A percentile compares a stretch with the other conserved stretches of the same genome.
These are phyloP conservation scores for Talaromyces borbonicus DNA, from an alignment of 495 filamentous ascomycete genomes.

Conservation along the genomic window DNA sequence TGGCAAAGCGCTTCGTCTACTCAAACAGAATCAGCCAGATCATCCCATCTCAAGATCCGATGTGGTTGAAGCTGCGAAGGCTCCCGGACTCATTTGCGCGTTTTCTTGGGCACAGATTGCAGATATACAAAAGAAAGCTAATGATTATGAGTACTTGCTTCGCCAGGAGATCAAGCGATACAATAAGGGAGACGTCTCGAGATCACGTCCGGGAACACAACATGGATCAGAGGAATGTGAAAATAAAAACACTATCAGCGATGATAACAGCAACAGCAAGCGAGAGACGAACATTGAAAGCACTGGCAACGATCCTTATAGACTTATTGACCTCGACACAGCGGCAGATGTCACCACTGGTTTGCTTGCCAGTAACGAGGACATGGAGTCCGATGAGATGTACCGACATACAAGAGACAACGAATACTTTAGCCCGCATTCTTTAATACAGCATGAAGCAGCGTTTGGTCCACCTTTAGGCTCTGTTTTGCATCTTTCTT, in stretches of 20 bases:
- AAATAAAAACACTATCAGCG: too few relatives aligned
- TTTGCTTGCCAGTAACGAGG: constrained; percentile 16
- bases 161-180: constrained; percentile 29
- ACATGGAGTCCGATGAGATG: constrained; percentile 22
- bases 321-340: constrained; percentile 33
- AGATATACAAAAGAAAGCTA: constrained; percentile 47
- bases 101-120: constrained; percentile 71
- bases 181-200: constrained; percentile 17
- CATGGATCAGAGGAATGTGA: background rate
- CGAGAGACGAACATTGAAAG: background rate
- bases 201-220: constrained; percentile 7
- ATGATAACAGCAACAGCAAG: too few relatives aligned
- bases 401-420: constrained; percentile 16
- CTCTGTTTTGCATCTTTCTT: constrained; percentile 61
- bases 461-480: constrained; percentile 60
- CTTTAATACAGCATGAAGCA: constrained; percentile 4
- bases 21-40: constrained; percentile 62
- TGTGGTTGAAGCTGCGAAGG: constrained; percentile 30
- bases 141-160: constrained; percentile 48
- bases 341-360: constrained; percentile 15
- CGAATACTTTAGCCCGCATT: constrained; percentile 8
- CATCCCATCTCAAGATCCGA: constrained; percentile 58
- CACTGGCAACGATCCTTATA: constrained; percentile 14
- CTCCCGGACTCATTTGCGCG: constrained; percentile 57
- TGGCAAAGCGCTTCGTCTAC: constrained; percentile 63